phyloP scores from a whole-genome alignment of 108 stramenopile species.

The Stephanodiscus triporus region DNA sequence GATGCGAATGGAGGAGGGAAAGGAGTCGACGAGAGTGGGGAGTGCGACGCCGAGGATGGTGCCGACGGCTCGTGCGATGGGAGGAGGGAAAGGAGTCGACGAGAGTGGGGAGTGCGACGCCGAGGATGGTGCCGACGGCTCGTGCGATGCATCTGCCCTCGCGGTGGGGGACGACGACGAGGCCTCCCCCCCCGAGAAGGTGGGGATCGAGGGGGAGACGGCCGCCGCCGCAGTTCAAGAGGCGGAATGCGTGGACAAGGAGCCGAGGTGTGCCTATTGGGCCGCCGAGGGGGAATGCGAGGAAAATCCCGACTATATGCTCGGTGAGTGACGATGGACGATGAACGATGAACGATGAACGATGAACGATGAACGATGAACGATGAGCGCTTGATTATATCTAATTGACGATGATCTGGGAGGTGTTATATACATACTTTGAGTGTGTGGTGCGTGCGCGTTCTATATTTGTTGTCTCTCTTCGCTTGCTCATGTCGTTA shows the following conservation, averaged over 20 bases:
- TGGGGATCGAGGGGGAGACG: not conserved
- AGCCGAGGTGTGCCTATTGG: not conserved
- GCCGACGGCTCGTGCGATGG: slow-evolving; percentile 6
- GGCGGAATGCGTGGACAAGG: not conserved
- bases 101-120: slow-evolving; percentile 22
- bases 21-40: not conserved
- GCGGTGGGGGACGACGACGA: too few species aligned
- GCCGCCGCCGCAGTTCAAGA: not conserved
- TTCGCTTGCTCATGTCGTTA: too few species aligned
- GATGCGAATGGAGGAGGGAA: not conserved
- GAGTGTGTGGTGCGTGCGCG: too few species aligned
- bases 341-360: too few species aligned
- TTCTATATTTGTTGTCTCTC: too few species aligned
- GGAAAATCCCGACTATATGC: not conserved
- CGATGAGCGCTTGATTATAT: too few species aligned
- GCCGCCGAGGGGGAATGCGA: not conserved
- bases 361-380: too few species aligned
- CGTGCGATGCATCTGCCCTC: slow-evolving; percentile 18
- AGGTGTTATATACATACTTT: too few species aligned
- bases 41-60: slow-evolving; percentile 9
- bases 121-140: not conserved
- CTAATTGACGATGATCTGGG: too few species aligned
- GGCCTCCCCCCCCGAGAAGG: slow-evolving; percentile 1
- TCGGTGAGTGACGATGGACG: not conserved
- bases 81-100: not conserved